These are phyloP conservation scores for Aspergillus luchuensis DNA, from an alignment of 2,329 filamentous ascomycete species.

Conservation along the genomic window DNA sequence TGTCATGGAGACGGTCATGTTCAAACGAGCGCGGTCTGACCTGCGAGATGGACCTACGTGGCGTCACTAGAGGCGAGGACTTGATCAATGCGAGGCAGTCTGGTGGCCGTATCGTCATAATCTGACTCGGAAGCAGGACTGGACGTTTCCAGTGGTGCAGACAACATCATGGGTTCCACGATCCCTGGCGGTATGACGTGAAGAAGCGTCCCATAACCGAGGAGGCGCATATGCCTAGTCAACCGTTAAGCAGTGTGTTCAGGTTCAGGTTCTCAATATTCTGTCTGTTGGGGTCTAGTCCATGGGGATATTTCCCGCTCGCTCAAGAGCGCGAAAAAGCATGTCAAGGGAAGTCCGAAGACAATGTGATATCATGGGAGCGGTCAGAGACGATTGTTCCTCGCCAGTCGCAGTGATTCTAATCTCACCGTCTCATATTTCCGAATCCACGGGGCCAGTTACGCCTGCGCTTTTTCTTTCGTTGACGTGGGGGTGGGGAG, in stretches of 20 bases:
- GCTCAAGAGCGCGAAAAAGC: neutral
- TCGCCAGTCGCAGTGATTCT: neutral
- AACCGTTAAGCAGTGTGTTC: neutral
- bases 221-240: neutral
- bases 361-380: neutral
- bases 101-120: neutral
- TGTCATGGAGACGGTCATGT: neutral
- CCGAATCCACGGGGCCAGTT: neutral
- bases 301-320: neutral
- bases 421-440: neutral
- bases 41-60: neutral
- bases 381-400: neutral
- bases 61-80: neutral
- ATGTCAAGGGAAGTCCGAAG: neutral
- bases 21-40: neutral
- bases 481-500: neutral
- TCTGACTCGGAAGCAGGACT: neutral
- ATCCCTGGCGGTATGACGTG: constrained; percentile 3
- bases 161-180: constrained; percentile 2
- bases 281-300: neutral
- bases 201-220: neutral
- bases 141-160: neutral
- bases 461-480: neutral
- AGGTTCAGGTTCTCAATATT: neutral
- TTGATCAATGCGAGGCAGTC: neutral